A percentile compares a stretch with the other conserved stretches of the same genome.
Conservation (phyloP, 2,329 filamentous ascomycete genomes). For the Neonectria magnoliae region DNA sequence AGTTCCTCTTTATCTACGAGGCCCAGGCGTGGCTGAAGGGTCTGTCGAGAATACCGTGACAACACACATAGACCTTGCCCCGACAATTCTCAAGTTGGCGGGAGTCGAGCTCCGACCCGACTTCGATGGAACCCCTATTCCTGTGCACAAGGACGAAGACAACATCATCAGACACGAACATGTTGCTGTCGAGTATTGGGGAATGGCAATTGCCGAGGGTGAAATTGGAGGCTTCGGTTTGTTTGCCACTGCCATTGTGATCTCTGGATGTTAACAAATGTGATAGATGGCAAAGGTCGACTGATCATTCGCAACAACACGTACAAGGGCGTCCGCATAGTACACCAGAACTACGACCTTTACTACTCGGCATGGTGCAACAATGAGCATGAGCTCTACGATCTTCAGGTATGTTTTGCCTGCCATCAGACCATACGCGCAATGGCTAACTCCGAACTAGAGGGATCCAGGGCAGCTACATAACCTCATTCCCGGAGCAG, state of each 20-base stretch:
- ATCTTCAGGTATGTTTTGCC: conserved; percentile 56
- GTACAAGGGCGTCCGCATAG: conserved; percentile 69
- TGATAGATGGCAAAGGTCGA: conserved; percentile 35
- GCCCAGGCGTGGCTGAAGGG: conserved; percentile 59
- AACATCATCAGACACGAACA: conserved; percentile 58
- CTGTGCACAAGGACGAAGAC: conserved; percentile 45
- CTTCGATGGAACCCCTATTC: conserved; percentile 67
- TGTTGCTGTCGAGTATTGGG: conserved; percentile 69
- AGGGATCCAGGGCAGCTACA: conserved; percentile 62
- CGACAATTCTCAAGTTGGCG: conserved; percentile 63
- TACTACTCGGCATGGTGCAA: conserved; percentile 77
- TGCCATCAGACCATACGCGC: not conserved
- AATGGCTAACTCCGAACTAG: conserved; percentile 43
- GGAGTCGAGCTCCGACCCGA: conserved; percentile 55
- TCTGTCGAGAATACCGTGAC: conserved; percentile 57
- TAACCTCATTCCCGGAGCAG: conserved; percentile 50
- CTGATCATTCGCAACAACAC: conserved; percentile 57
- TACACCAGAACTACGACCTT: conserved; percentile 64
- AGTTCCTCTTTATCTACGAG: conserved; percentile 66
- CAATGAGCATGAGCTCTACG: conserved; percentile 73
- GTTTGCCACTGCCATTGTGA: not conserved
- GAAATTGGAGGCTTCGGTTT: conserved; percentile 41
- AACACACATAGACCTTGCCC: conserved; percentile 71
- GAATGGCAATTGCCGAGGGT: conserved; percentile 53
- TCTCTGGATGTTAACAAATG: conserved; percentile 11